phyloP scores from a whole-genome alignment of 1,139 yeast species.

The Meyerozyma elateridarum region DNA sequence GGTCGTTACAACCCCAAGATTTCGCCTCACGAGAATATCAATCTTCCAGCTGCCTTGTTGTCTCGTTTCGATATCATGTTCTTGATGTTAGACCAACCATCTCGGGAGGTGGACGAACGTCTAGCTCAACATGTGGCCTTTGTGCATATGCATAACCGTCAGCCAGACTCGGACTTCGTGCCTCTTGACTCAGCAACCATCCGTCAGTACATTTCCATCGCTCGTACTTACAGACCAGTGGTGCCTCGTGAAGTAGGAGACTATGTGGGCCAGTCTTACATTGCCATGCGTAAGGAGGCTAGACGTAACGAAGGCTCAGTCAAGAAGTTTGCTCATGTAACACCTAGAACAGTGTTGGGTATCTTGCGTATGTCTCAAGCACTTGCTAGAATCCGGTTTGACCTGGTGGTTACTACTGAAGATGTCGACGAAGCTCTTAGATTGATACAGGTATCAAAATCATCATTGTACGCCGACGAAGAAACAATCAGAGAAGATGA shows the following conservation, averaged over 20 bases:
- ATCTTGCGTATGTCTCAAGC: slow-evolving; percentile 93
- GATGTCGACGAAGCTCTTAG: slow-evolving; percentile 97
- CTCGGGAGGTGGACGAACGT: slow-evolving; percentile 73
- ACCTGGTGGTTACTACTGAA: slow-evolving; percentile 59
- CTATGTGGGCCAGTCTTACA: slow-evolving; percentile 81
- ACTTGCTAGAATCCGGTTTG: slow-evolving; percentile 82
- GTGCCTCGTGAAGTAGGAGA: slow-evolving; percentile 87
- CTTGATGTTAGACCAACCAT: slow-evolving; percentile 80
- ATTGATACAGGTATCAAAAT: slow-evolving; percentile 78
- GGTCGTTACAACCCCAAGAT: slow-evolving; percentile 90
- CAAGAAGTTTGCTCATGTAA: slow-evolving; percentile 81
- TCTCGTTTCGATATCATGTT: slow-evolving; percentile 93
- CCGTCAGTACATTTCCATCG: slow-evolving; percentile 83
- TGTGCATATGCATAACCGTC: slow-evolving; percentile 90
- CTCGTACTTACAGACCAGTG: slow-evolving; percentile 80
- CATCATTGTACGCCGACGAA: slow-evolving; percentile 62
- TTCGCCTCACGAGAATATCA: slow-evolving; percentile 93
- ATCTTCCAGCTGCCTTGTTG: slow-evolving; percentile 91
- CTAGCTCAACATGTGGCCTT: slow-evolving; percentile 91
- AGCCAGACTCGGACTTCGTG: slow-evolving; percentile 71
- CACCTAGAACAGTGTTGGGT: slow-evolving; percentile 92
- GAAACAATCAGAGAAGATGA: slow-evolving; percentile 48
- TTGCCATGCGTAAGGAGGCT: slow-evolving; percentile 88
- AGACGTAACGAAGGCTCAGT: slow-evolving; percentile 73
- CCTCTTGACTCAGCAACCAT: slow-evolving; percentile 79